Percentiles rank a stretch among this genome's conserved stretches.
These are phyloP conservation scores for Trichopus zeylanicus DNA, from an alignment of 116 monocot genomes.

Conservation along the genomic window DNA sequence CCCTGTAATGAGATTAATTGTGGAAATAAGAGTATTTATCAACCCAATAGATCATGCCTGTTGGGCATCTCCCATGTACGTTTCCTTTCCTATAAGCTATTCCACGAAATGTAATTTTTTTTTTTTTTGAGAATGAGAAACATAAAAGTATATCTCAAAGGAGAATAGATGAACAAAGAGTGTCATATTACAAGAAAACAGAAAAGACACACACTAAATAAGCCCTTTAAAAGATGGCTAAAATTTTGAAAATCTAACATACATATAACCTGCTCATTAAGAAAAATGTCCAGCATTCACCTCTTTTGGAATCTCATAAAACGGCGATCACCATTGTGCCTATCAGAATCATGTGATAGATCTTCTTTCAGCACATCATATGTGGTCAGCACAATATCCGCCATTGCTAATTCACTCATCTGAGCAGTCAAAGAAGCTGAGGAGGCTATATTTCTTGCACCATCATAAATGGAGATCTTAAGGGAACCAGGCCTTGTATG, in stretches of 20 bases:
- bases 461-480: constrained; percentile 86
- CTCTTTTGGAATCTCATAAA: constrained; percentile 89
- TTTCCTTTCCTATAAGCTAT: no score
- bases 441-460: constrained; percentile 52
- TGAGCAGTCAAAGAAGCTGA: constrained; percentile 23
- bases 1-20: no score
- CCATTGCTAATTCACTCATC: constrained; percentile 37
- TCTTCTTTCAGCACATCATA: constrained; percentile 96
- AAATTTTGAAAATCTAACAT: background rate
- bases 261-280: background rate
- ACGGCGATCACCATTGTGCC: constrained; percentile 81
- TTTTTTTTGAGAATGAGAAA: no score
- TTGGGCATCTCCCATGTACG: no score
- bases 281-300: constrained; percentile 19
- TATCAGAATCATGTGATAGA: constrained; percentile 94
- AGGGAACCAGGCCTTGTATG: constrained; percentile 82
- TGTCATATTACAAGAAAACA: no score
- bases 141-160: no score
- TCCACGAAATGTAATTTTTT: no score
- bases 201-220: no score
- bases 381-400: constrained; percentile 91
- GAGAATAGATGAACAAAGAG: no score
- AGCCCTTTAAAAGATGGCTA: background rate
- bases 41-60: no score
- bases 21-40: no score